phyloP scores from a whole-genome alignment of 139 green algal species.

The Chara braunii region DNA sequence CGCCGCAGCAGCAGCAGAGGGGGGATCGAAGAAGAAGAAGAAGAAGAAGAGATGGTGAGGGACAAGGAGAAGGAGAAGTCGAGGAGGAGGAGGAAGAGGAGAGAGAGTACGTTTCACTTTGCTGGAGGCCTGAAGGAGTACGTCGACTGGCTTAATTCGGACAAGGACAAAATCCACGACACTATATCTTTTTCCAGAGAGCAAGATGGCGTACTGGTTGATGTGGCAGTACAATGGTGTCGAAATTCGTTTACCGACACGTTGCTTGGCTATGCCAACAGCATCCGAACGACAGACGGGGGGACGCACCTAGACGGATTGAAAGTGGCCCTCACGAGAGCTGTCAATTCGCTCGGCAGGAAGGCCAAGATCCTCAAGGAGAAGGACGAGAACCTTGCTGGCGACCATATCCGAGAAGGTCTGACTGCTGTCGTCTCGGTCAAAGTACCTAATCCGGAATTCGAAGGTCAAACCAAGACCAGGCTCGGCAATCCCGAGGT shows the following conservation, averaged over 20 bases:
- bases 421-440: constrained; percentile 53
- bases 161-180: constrained; percentile 62
- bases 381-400: constrained; percentile 61
- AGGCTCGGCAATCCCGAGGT: constrained; percentile 90
- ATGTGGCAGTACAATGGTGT: constrained; percentile 80
- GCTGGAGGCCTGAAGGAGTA: constrained; percentile 77
- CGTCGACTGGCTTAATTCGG: constrained; percentile 48
- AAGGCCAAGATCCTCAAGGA: constrained; percentile 63
- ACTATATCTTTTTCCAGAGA: constrained; percentile 55
- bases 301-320: constrained; percentile 93
- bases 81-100: too few species aligned
- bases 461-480: constrained; percentile 98
- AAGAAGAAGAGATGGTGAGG: too few species aligned
- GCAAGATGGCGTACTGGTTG: constrained; percentile 61
- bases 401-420: constrained; percentile 86
- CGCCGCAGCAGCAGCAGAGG: too few species aligned
- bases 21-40: too few species aligned
- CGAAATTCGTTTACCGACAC: not conserved
- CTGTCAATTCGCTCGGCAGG: constrained; percentile 65
- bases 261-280: constrained; percentile 90
- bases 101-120: constrained; percentile 66
- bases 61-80: too few species aligned
- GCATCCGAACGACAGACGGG: constrained; percentile 87
- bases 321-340: constrained; percentile 66
- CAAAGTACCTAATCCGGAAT: constrained; percentile 82